Evolutionary conservation across 768 basidiomycete species (phyloP).

Genomic region (Clavulina sp.): DNA sequence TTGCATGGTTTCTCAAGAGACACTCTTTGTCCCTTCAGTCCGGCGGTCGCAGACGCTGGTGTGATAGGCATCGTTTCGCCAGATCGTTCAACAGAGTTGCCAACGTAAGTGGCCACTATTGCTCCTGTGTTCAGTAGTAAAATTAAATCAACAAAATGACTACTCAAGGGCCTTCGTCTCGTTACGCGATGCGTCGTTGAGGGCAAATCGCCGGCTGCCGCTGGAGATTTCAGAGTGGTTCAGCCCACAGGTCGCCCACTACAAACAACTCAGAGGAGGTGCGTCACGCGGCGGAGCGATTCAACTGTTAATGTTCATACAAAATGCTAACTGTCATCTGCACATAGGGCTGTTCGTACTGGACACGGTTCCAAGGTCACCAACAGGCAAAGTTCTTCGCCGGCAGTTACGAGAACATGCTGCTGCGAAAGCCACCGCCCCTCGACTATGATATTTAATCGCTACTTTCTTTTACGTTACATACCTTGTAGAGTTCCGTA

Average conservation of each 20-base stretch:
- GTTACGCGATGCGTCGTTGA: constrained; percentile 13
- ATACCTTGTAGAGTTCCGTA: too few species aligned
- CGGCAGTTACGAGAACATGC: constrained; percentile 55
- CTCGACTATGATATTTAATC: too few species aligned
- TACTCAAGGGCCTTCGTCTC: constrained; percentile 23
- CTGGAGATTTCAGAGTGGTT: constrained; percentile 46
- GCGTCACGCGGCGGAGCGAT: too few species aligned
- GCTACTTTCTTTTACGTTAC: too few species aligned
- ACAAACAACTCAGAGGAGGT: constrained; percentile 66
- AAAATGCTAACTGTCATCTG: too few species aligned
- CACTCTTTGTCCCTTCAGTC: too few species aligned
- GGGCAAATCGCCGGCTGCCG: constrained; percentile 23
- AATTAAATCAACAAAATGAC: neutral
- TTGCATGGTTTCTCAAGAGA: too few species aligned
- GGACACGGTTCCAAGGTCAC: constrained; percentile 14
- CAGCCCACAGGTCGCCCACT: constrained; percentile 41
- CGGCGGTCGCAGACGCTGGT: constrained; percentile 58
- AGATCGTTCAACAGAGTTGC: constrained; percentile 63
- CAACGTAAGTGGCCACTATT: constrained; percentile 29
- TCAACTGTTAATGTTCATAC: too few species aligned
- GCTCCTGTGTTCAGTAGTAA: too few species aligned
- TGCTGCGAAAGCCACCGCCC: too few species aligned
- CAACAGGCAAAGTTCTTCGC: constrained; percentile 76
- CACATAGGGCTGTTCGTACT: too few species aligned
- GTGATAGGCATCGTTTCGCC: constrained; percentile 62